Evolutionary conservation across 495 filamentous ascomycete species (phyloP).

Genomic region (Haplographium delicatum): DNA sequence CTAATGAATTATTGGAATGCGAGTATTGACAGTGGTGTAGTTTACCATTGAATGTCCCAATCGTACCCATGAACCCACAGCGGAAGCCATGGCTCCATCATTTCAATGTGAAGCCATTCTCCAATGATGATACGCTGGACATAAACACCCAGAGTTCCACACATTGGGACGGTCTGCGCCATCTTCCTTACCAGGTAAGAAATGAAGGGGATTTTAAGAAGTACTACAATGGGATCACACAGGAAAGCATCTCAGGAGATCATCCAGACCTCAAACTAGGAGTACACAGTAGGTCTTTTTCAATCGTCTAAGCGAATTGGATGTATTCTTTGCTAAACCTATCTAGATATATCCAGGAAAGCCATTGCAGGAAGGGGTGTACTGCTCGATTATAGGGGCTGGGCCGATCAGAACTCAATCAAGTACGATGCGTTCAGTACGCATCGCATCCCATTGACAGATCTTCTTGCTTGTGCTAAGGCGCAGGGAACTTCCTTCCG

Average conservation of each 20-base stretch:
- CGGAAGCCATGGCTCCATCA: not conserved
- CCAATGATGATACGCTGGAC: not conserved
- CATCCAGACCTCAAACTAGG: too few relatives aligned
- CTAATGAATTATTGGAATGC: not conserved
- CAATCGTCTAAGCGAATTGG: too few relatives aligned
- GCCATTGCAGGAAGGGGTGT: conserved; percentile 48
- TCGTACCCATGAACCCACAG: too few relatives aligned
- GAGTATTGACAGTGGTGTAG: too few relatives aligned
- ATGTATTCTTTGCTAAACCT: too few relatives aligned
- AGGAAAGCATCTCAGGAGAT: not conserved
- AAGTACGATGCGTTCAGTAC: conserved; percentile 46
- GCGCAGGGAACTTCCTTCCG: conserved; percentile 37
- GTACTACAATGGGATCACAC: not conserved
- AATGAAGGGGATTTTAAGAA: not conserved
- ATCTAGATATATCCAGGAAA: too few relatives aligned
- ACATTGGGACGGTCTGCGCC: not conserved
- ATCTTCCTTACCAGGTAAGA: not conserved
- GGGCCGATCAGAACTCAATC: conserved; percentile 36
- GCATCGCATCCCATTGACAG: conserved; percentile 19
- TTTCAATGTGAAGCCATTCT: not conserved
- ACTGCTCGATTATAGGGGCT: conserved; percentile 35
- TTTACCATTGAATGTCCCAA: too few relatives aligned
- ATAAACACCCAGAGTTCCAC: not conserved
- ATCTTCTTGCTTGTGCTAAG: conserved; percentile 29
- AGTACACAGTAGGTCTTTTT: too few relatives aligned